phyloP scores from a whole-genome alignment of 768 basidiomycete species.

The Vararia minispora region DNA sequence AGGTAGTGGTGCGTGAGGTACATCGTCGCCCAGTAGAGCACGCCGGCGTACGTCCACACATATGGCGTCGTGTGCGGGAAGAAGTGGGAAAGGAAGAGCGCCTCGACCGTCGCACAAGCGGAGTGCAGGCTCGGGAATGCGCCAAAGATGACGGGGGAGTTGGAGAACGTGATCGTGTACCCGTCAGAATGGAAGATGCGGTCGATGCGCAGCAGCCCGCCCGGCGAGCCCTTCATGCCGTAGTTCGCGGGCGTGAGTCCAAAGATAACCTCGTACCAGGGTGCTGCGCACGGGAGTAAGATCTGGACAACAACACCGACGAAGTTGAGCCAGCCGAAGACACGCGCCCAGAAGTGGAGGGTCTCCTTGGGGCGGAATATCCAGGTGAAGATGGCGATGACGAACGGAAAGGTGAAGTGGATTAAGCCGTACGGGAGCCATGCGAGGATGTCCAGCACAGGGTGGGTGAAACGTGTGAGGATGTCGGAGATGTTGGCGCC shows the following conservation, averaged over 20 bases:
- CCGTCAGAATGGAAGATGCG: conserved; percentile 63
- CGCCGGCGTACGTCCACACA: conserved; percentile 74
- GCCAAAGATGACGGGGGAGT: conserved; percentile 90
- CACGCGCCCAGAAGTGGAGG: conserved; percentile 74
- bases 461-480: conserved; percentile 89
- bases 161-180: conserved; percentile 74
- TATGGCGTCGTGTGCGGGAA: conserved; percentile 64
- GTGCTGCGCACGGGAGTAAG: conserved; percentile 84
- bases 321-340: conserved; percentile 91
- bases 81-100: conserved; percentile 89
- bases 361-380: conserved; percentile 75
- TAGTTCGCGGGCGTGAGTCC: conserved; percentile 95
- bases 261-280: conserved; percentile 97
- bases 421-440: conserved; percentile 97
- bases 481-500: conserved; percentile 98
- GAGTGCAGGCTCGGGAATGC: conserved; percentile 95
- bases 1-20: conserved; percentile 98
- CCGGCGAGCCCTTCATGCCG: conserved; percentile 83
- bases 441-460: conserved; percentile 82
- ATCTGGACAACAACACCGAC: conserved; percentile 83
- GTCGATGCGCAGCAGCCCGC: conserved; percentile 89
- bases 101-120: conserved; percentile 83
- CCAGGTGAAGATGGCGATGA: conserved; percentile 81
- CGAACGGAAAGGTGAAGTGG: conserved; percentile 81
- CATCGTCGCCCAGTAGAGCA: conserved; percentile 98